Conservation (phyloP, 2,329 filamentous ascomycete species). For the Onygenales sp. region DNA sequence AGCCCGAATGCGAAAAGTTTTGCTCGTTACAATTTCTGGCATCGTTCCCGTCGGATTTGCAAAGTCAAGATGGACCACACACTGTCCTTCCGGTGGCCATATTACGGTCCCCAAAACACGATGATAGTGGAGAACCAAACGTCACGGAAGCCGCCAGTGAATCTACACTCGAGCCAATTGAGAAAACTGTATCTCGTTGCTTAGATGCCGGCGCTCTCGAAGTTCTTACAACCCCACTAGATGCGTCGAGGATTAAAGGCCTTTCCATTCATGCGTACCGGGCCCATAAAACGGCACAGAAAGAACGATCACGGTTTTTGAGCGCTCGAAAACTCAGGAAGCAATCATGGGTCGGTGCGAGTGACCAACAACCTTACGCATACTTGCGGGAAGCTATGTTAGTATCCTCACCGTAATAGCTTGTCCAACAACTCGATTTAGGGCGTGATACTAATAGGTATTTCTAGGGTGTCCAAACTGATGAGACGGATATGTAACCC, state of each 20-base stretch:
- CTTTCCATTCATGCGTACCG: slow-evolving; percentile 78
- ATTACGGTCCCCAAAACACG: slow-evolving; percentile 24
- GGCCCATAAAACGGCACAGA: slow-evolving; percentile 64
- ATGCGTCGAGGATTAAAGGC: slow-evolving; percentile 61
- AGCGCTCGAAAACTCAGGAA: slow-evolving; percentile 68
- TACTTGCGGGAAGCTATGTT: slow-evolving; percentile 84
- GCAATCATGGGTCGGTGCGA: slow-evolving; percentile 82
- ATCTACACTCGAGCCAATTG: slow-evolving; percentile 7
- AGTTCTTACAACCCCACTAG: slow-evolving; percentile 71
- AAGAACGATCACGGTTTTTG: slow-evolving; percentile 62
- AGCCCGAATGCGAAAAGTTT: slow-evolving; percentile 34
- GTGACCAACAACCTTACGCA: slow-evolving; percentile 76
- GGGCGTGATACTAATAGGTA: background rate
- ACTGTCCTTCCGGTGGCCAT: slow-evolving; percentile 42
- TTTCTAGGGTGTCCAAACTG: slow-evolving; percentile 59
- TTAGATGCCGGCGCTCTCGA: slow-evolving; percentile 81
- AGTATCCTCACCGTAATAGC: slow-evolving; percentile 10
- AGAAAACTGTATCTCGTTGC: slow-evolving; percentile 56
- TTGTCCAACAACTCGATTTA: slow-evolving; percentile 4
- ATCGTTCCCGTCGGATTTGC: slow-evolving; percentile 40
- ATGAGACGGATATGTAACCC: slow-evolving; percentile 81
- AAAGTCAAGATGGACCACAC: slow-evolving; percentile 40
- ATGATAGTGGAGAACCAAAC: slow-evolving; percentile 25
- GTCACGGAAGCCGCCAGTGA: slow-evolving; percentile 8
- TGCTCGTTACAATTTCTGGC: slow-evolving; percentile 41